phyloP scores from a whole-genome alignment of 805 yeast species.

The Wickerhamiella siamensis region DNA sequence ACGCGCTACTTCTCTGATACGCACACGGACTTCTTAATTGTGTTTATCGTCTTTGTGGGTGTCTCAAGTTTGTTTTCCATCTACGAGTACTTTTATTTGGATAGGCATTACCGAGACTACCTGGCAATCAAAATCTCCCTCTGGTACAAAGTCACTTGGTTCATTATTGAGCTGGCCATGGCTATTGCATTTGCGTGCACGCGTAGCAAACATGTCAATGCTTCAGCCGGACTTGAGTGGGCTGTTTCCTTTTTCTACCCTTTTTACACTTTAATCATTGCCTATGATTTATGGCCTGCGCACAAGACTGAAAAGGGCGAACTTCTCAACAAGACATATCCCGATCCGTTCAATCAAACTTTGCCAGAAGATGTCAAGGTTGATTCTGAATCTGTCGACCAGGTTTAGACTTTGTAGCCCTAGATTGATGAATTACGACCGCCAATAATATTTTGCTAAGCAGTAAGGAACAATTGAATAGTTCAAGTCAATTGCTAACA shows the following conservation, averaged over 20 bases:
- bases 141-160: constrained; percentile 48
- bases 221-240: constrained; percentile 71
- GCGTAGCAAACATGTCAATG: constrained; percentile 29
- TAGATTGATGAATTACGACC: no score
- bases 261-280: constrained; percentile 43
- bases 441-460: no score
- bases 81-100: constrained; percentile 34
- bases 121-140: constrained; percentile 29
- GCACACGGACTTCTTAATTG: constrained; percentile 48
- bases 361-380: neutral
- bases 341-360: neutral
- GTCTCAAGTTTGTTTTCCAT: constrained; percentile 34
- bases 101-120: constrained; percentile 27
- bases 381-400: no score
- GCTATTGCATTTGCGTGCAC: constrained; percentile 32
- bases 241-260: constrained; percentile 75
- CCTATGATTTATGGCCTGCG: constrained; percentile 59
- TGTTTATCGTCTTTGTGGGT: constrained; percentile 58
- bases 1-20: constrained; percentile 42
- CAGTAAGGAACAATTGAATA: no score
- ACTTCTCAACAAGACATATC: constrained; percentile 12
- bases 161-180: constrained; percentile 23
- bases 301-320: constrained; percentile 27
- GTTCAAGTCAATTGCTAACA: no score
- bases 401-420: no score